These are phyloP conservation scores for Diaporthe ampelina DNA, from an alignment of 2,329 filamentous ascomycete genomes.

Conservation along the genomic window DNA sequence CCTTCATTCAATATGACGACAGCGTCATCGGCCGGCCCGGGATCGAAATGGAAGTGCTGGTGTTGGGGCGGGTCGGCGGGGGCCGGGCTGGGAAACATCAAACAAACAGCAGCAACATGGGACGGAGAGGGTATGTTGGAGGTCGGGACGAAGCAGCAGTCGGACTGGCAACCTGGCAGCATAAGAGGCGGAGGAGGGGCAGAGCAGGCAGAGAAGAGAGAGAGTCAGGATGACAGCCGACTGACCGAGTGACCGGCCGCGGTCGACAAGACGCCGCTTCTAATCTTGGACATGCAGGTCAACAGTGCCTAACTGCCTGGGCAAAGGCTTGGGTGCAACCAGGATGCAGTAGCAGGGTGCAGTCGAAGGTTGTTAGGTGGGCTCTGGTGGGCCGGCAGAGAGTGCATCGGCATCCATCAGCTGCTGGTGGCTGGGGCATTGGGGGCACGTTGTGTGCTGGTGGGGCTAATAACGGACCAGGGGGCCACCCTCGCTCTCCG, in stretches of 20 bases:
- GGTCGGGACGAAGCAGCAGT: conserved; percentile 20
- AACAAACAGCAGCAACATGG: conserved; percentile 13
- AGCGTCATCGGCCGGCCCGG: conserved; percentile 32
- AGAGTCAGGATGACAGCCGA: conserved; percentile 10
- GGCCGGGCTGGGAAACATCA: conserved; percentile 11
- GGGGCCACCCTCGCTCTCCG: no score
- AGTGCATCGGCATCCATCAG: neutral
- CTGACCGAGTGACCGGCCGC: neutral
- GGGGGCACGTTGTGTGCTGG: no score
- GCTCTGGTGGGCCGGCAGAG: conserved; percentile 5
- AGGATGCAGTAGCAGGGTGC: conserved; percentile 13
- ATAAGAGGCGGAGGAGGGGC: neutral
- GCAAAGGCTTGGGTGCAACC: conserved; percentile 19
- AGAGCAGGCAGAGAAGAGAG: neutral
- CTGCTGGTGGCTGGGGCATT: conserved; percentile 10
- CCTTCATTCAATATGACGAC: no score
- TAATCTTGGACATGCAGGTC: conserved; percentile 35
- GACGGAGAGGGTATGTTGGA: conserved; percentile 14
- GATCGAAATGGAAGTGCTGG: conserved; percentile 17
- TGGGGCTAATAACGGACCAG: no score
- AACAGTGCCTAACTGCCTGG: conserved; percentile 14
- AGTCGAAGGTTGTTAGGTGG: conserved; percentile 16
- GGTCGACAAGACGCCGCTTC: conserved; percentile 16
- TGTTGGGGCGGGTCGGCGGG: neutral
- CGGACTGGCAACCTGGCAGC: neutral